These are phyloP conservation scores for Rhynchospora tenuis DNA, from an alignment of 176 grass and related monocot species.

Conservation along the genomic window DNA sequence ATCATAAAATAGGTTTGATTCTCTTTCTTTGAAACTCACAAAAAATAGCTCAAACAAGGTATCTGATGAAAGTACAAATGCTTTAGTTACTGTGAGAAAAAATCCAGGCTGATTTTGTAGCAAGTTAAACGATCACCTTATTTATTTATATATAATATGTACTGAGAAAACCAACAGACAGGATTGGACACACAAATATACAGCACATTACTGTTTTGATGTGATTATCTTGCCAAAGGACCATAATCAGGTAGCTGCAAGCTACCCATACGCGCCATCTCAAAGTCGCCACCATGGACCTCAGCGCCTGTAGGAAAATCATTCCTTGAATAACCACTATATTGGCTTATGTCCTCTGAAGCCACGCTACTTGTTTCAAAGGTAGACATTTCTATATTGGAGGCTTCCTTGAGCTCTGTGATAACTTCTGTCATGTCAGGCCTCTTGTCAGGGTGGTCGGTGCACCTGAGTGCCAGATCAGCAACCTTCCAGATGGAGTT, in stretches of 20 bases:
- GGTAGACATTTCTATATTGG: conserved; percentile 13
- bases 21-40: background rate
- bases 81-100: background rate
- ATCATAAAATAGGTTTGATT: background rate
- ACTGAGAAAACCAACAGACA: background rate
- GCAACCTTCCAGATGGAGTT: conserved; percentile 40
- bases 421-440: conserved; percentile 19
- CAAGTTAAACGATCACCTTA: too few relatives aligned
- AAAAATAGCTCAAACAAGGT: background rate
- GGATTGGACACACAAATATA: background rate
- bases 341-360: background rate
- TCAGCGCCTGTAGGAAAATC: background rate
- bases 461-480: conserved; percentile 33
- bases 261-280: background rate
- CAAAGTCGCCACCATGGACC: background rate
- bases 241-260: background rate
- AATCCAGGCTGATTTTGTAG: background rate
- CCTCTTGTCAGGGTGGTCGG: conserved; percentile 2
- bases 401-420: background rate
- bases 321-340: background rate
- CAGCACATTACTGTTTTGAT: background rate
- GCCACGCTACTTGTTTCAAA: background rate
- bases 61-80: background rate
- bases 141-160: too few relatives aligned
- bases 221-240: conserved; percentile 11